These are phyloP conservation scores for Arthrobotrys sinensis DNA, from an alignment of 2,329 filamentous ascomycete genomes.

Conservation along the genomic window DNA sequence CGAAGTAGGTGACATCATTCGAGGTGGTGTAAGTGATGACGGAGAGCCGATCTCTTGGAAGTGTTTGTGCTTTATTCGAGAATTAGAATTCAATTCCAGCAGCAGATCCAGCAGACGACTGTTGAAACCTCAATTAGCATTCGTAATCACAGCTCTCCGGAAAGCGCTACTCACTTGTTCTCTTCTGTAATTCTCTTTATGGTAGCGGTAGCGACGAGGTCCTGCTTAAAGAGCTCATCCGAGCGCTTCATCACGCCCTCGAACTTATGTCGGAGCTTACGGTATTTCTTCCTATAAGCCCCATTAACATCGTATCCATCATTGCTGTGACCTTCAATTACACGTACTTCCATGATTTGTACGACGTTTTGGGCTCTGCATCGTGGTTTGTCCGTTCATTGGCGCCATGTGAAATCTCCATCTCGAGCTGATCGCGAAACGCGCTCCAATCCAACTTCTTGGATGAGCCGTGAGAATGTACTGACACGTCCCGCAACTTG, in stretches of 20 bases:
- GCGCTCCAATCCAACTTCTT: conserved; percentile 59
- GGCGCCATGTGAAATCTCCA: conserved; percentile 59
- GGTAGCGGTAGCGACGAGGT: conserved; percentile 84
- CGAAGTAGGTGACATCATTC: conserved; percentile 67
- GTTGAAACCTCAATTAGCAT: conserved; percentile 42
- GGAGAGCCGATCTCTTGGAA: conserved; percentile 78
- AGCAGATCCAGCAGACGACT: conserved; percentile 91
- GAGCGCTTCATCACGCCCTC: conserved; percentile 84
- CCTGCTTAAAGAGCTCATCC: conserved; percentile 84
- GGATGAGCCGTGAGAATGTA: conserved; percentile 31
- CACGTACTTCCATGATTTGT: conserved; percentile 68
- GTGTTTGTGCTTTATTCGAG: conserved; percentile 81
- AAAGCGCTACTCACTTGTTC: conserved; percentile 80
- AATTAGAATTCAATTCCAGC: conserved; percentile 87
- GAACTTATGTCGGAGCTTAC: conserved; percentile 86
- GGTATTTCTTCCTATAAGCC: conserved; percentile 88
- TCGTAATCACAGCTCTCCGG: conserved; percentile 29
- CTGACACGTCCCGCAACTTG: conserved; percentile 45
- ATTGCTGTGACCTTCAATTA: conserved; percentile 59
- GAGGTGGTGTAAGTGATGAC: conserved; percentile 67
- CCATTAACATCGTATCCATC: conserved; percentile 69
- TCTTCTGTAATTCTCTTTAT: conserved; percentile 88
- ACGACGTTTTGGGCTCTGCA: conserved; percentile 65
- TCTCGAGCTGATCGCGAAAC: conserved; percentile 61
- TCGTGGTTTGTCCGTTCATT: conserved; percentile 61